These are phyloP conservation scores for Debaryomyces hansenii DNA, from an alignment of 805 yeast species.

Conservation along the genomic window DNA sequence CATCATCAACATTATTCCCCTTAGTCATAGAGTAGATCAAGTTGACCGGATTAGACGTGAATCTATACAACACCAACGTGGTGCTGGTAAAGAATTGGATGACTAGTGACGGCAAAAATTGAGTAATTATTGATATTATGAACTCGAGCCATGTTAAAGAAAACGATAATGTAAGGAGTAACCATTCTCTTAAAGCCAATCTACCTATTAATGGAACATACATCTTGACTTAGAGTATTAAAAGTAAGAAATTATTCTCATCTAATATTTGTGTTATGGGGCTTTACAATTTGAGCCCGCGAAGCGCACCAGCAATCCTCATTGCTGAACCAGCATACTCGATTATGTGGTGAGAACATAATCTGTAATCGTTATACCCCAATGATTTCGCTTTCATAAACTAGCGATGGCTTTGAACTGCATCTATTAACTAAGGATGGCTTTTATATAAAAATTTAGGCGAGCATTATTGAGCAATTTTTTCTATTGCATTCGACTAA, in stretches of 20 bases:
- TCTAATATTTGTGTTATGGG: too few relatives aligned
- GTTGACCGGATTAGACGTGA: slow-evolving; percentile 27
- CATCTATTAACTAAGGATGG: too few relatives aligned
- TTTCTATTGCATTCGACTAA: not conserved
- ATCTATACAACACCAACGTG: slow-evolving; percentile 23
- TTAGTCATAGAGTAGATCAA: slow-evolving; percentile 11
- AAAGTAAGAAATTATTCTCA: not conserved
- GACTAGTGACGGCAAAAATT: slow-evolving; percentile 44
- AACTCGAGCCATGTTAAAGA: slow-evolving; percentile 52
- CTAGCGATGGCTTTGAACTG: too few relatives aligned
- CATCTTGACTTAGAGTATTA: slow-evolving; percentile 15
- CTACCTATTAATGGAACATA: slow-evolving; percentile 47
- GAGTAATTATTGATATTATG: slow-evolving; percentile 43
- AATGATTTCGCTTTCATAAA: too few relatives aligned
- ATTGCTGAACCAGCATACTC: too few relatives aligned
- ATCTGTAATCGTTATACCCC: too few relatives aligned
- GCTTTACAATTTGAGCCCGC: too few relatives aligned
- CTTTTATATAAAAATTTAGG: too few relatives aligned
- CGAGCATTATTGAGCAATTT: not conserved
- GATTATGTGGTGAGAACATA: too few relatives aligned
- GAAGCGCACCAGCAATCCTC: too few relatives aligned
- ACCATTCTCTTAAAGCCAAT: slow-evolving; percentile 50
- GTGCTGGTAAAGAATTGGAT: slow-evolving; percentile 35
- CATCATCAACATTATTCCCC: slow-evolving; percentile 3
- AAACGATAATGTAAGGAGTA: slow-evolving; percentile 44